Evolutionary conservation across 1,284 basidiomycete genomes (phyloP).

Genomic region (Cryptococcus sp.): DNA sequence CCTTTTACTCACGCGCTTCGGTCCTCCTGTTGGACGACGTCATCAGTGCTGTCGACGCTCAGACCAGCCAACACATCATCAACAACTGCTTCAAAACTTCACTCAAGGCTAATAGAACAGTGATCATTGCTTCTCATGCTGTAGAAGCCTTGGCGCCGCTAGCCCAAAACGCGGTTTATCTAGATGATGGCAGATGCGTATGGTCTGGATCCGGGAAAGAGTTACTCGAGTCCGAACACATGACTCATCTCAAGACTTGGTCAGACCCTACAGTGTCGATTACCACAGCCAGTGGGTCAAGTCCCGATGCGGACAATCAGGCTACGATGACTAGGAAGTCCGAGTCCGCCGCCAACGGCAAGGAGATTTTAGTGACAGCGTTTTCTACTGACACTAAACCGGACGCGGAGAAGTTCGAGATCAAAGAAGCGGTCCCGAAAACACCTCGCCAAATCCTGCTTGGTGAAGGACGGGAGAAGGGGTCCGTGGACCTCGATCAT

Average conservation of each 20-base stretch:
- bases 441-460: constrained; percentile 77
- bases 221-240: constrained; percentile 65
- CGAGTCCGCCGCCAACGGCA: constrained; percentile 55
- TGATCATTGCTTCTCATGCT: constrained; percentile 88
- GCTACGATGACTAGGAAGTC: constrained; percentile 30
- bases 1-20: constrained; percentile 43
- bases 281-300: background rate
- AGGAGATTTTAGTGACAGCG: constrained; percentile 57
- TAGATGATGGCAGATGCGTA: constrained; percentile 76
- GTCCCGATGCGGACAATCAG: background rate
- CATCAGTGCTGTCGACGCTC: constrained; percentile 64
- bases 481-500: constrained; percentile 69
- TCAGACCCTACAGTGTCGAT: background rate
- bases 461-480: constrained; percentile 77
- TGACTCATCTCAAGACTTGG: constrained; percentile 64
- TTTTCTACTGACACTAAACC: background rate
- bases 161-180: constrained; percentile 56
- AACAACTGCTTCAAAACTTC: constrained; percentile 76
- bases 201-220: constrained; percentile 65
- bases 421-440: constrained; percentile 43
- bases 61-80: constrained; percentile 80
- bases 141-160: constrained; percentile 40
- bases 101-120: constrained; percentile 72
- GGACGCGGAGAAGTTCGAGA: constrained; percentile 16
- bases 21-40: constrained; percentile 44